Base-by-base conservation (phyloP, 2,329 filamentous ascomycete species). In the Xylaria digitata region DNA sequence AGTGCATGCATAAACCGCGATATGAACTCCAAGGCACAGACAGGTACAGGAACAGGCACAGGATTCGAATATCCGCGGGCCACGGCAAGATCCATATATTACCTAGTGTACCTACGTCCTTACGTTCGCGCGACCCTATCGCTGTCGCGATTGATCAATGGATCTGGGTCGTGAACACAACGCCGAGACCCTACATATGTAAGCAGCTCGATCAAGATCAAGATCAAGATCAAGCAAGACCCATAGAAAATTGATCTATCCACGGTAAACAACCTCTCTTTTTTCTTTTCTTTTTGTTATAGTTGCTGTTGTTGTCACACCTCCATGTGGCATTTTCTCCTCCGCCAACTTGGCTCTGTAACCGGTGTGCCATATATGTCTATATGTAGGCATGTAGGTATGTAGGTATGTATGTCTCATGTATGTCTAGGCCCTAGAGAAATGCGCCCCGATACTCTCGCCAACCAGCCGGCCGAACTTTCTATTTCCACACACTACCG, bases 1-100 rank as follows among this genome's bases (percentile, higher is more conserved):
- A 57, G 32, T 48, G 32, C 45, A 34, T 52, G 54, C 53, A 59
- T 64, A 48, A 53, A 59, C 48, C 17, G 37, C 43, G 48, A 64
- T 54, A 64, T 64, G 19, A 63, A 58, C 60, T 42, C 49, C 9
- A 50, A n/a, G 23, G 11, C 30, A n/a, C 13, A 34, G 32, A 23
- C 26, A 50, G 11, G 23, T 9, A 32, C 21, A 49, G 2, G n/a
- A n/a, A n/a, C n/a, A n/a, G n/a, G n/a, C n/a, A n/a, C n/a, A n/a
- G n/a, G n/a, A n/a, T n/a, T 34, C 7, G n/a, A 30, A 15, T 37
- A 45, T 37, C 26, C 26, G 42, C 21, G 43, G 30, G 61, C n/a
- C 53, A 50, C 45, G 32, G 23, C 8, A 63, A 26, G 52, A 62
- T 62, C 13, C 17, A 58, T 48, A 21, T 48, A 58, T 21, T 52